These are phyloP conservation scores for Dillenia turbinata DNA, from an alignment of 164 flowering plant species.

Conservation along the genomic window DNA sequence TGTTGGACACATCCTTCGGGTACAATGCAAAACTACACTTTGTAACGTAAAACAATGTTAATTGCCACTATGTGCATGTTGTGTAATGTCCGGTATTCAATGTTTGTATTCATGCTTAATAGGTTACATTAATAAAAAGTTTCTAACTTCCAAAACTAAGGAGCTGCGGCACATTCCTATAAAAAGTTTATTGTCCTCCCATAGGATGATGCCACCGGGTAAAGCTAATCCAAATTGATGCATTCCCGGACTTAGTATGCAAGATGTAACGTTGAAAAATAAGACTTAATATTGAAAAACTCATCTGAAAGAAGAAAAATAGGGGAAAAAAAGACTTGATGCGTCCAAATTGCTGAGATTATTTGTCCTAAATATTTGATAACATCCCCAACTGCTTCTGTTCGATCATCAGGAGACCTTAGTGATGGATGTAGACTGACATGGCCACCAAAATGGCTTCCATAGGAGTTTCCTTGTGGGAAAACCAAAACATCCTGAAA, in stretches of 20 bases:
- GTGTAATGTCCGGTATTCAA: too few species aligned
- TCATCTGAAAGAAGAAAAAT: neutral
- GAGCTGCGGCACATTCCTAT: slow-evolving; percentile 94
- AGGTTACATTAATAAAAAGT: too few species aligned
- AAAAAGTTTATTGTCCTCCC: slow-evolving; percentile 60
- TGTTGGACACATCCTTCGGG: too few species aligned
- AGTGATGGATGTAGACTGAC: slow-evolving; percentile 43
- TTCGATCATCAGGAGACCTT: slow-evolving; percentile 54
- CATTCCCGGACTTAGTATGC: slow-evolving; percentile 3
- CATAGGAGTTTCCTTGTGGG: neutral
- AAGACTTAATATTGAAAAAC: too few species aligned
- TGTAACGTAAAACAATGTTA: too few species aligned
- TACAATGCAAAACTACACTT: too few species aligned
- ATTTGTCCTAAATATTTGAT: slow-evolving; percentile 49
- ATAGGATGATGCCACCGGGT: slow-evolving; percentile 73
- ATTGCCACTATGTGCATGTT: too few species aligned
- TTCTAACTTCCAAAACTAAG: slow-evolving; percentile 80
- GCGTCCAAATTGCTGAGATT: slow-evolving; percentile 82
- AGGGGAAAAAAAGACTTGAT: slow-evolving; percentile 61
- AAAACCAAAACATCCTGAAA: too few species aligned
- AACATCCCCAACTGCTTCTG: slow-evolving; percentile 63
- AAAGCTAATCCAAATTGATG: slow-evolving; percentile 44
- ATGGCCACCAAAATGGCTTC: slow-evolving; percentile 19
- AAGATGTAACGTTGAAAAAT: neutral
- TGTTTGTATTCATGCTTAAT: too few species aligned